Evolutionary conservation across 2,329 filamentous ascomycete species (phyloP).

Genomic region (Colletotrichum sp.): DNA sequence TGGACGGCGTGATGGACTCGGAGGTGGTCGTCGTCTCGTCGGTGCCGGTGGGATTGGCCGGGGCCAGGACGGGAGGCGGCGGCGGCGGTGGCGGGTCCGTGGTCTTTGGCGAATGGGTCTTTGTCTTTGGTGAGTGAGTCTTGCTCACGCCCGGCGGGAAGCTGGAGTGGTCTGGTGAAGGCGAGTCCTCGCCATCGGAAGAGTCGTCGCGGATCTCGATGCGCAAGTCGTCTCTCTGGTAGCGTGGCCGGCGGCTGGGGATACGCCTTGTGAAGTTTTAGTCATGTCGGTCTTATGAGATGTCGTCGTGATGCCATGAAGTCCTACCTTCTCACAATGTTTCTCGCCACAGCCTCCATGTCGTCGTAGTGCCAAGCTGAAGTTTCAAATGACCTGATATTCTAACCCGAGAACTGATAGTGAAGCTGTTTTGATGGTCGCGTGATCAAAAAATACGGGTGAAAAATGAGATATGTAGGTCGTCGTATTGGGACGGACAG

Average conservation of each 20-base stretch:
- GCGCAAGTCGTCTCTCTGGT: not conserved
- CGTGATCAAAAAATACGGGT: not conserved
- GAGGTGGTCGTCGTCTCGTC: not conserved
- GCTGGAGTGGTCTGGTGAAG: not conserved
- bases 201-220: conserved; percentile 10
- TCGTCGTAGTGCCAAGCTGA: not conserved
- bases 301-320: not conserved
- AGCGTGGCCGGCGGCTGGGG: not conserved
- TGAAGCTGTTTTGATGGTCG: not conserved
- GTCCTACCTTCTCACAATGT: conserved; percentile 9
- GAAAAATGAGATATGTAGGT: not conserved
- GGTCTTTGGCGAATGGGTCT: not conserved
- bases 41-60: not conserved
- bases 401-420: not conserved
- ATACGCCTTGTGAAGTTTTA: not conserved
- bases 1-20: not conserved
- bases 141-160: not conserved
- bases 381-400: not conserved
- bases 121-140: not conserved
- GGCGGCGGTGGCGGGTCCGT: not conserved
- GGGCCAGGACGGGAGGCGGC: conserved; percentile 1
- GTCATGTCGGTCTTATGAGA: not conserved
- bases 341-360: not conserved
- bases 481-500: not conserved
- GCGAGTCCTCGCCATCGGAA: conserved; percentile 13